Conservation (phyloP, 176 grass and related monocot species). For the Urochloa ruziziensis region DNA sequence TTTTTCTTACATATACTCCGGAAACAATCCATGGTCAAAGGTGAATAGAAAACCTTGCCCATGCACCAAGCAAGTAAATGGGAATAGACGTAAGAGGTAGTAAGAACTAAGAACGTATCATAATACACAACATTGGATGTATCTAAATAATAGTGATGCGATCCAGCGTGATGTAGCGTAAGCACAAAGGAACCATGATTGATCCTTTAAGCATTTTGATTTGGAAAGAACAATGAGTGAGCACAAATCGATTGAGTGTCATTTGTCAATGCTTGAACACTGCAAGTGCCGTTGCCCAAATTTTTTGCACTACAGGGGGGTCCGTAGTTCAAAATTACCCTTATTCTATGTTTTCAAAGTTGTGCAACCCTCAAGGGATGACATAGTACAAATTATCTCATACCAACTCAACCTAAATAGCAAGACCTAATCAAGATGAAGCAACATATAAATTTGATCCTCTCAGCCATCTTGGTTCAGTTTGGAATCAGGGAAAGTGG, state of each 20-base stretch:
- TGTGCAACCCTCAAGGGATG: background rate
- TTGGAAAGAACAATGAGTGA: background rate
- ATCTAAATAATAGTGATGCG: conserved; percentile 4
- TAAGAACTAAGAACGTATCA: no score
- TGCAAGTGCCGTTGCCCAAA: background rate
- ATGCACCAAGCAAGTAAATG: background rate
- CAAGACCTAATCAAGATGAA: background rate
- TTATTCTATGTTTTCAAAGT: background rate
- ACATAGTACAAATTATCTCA: background rate
- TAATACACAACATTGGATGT: background rate
- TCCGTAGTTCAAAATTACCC: background rate
- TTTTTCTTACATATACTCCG: background rate
- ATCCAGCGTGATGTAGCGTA: background rate
- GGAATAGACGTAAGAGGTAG: background rate
- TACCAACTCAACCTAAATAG: background rate
- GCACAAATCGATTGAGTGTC: background rate
- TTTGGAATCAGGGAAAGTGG: background rate
- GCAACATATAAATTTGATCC: background rate
- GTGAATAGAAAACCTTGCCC: background rate
- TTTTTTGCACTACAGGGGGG: background rate
- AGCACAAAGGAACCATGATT: background rate
- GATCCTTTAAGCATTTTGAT: background rate
- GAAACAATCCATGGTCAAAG: background rate
- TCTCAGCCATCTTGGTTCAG: background rate
- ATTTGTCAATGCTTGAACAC: background rate